Conservation (phyloP, 2,329 filamentous ascomycete genomes). For the Mycosphaerelloides madeirae region DNA sequence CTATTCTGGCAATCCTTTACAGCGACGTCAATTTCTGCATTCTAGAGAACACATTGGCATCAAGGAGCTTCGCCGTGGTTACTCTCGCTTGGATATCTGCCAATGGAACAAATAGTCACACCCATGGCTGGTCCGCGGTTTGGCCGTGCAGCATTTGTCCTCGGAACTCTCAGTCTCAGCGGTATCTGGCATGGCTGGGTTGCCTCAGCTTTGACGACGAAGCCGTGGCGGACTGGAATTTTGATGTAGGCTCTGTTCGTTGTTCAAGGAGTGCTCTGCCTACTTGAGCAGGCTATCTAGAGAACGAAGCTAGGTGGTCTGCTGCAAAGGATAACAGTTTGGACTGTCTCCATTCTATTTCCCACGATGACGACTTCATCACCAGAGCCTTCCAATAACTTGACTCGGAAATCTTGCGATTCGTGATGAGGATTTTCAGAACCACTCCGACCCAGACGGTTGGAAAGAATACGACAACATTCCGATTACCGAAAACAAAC, state of each 20-base stretch:
- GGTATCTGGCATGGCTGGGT: constrained; percentile 23
- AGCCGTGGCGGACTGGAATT: constrained; percentile 8
- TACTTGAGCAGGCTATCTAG: constrained; percentile 14
- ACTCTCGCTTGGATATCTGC: constrained; percentile 15
- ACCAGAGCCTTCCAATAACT: no score
- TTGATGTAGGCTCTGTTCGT: constrained; percentile 18
- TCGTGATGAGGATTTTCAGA: no score
- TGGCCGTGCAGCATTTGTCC: constrained; percentile 9
- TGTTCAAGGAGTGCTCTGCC: constrained; percentile 11
- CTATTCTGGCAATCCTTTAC: constrained; percentile 20
- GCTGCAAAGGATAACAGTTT: constrained; percentile 11
- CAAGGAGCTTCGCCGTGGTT: constrained; percentile 13
- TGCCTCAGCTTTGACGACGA: constrained; percentile 6
- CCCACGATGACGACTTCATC: no score
- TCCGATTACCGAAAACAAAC: no score
- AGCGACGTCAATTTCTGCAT: constrained; percentile 12
- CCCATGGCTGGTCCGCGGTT: constrained; percentile 4
- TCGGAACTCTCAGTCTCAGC: constrained; percentile 17
- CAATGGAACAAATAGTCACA: not conserved
- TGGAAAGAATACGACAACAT: no score
- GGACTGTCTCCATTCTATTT: constrained; percentile 4
- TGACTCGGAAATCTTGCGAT: no score
- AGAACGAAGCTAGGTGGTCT: constrained; percentile 7
- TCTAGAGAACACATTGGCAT: constrained; percentile 22
- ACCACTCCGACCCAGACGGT: no score